A percentile compares a stretch with the other conserved stretches of the same genome.
Conservation (phyloP, 805 yeast genomes). For the Starmerella apicola region DNA sequence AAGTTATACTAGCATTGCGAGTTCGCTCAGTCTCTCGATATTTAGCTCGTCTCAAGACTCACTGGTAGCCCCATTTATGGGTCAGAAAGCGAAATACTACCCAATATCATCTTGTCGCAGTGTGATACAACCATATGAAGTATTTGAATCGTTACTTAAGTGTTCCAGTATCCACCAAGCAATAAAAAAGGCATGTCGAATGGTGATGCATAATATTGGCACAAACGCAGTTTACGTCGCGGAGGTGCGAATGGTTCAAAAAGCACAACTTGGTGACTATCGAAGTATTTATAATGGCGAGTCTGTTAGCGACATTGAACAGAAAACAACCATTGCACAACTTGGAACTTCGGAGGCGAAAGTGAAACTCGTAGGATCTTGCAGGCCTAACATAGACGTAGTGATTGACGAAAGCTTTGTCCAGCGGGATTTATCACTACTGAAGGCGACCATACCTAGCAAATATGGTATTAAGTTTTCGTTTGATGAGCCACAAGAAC, state of each 20-base stretch:
- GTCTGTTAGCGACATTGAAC: background rate
- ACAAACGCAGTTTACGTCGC: constrained; percentile 22
- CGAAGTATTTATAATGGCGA: background rate
- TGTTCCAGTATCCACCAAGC: constrained; percentile 20
- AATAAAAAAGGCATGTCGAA: constrained; percentile 21
- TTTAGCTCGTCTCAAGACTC: background rate
- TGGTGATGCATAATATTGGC: constrained; percentile 21
- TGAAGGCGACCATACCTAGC: constrained; percentile 9
- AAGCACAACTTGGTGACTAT: background rate
- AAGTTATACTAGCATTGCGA: background rate
- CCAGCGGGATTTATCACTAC: background rate
- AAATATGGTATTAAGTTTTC: constrained; percentile 11
- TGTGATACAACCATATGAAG: constrained; percentile 22
- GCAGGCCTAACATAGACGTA: constrained; percentile 1
- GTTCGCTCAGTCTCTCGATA: background rate
- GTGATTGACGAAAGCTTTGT: background rate
- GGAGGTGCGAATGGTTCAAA: constrained; percentile 15
- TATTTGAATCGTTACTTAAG: constrained; percentile 19
- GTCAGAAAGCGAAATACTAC: background rate
- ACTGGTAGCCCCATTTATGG: background rate
- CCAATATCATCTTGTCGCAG: constrained; percentile 3
- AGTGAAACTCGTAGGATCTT: constrained; percentile 5
- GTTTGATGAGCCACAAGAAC: background rate
- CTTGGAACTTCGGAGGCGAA: background rate
- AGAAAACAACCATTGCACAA: background rate